phyloP scores from a whole-genome alignment of 495 filamentous ascomycete species.

The Lophium mytilinum region DNA sequence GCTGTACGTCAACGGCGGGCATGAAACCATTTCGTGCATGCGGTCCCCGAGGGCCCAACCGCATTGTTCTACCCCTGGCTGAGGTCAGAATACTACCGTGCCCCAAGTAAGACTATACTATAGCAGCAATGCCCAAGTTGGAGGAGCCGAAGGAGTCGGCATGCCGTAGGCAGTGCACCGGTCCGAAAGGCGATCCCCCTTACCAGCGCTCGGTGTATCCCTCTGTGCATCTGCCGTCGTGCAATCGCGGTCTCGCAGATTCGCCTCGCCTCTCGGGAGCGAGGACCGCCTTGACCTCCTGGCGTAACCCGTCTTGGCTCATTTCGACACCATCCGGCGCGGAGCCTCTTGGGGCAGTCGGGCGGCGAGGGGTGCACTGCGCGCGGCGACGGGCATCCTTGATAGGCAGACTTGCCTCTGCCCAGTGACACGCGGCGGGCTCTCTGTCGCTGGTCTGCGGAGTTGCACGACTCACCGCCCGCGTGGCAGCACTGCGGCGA shows the following conservation, averaged over 20 bases:
- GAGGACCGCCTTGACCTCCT: too few relatives aligned
- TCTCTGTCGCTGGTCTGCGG: neutral
- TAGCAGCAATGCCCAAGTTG: too few relatives aligned
- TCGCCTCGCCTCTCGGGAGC: neutral
- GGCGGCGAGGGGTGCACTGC: neutral
- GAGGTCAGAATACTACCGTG: too few relatives aligned
- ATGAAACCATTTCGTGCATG: too few relatives aligned
- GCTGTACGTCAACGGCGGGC: too few relatives aligned
- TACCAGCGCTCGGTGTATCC: too few relatives aligned
- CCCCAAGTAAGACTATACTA: too few relatives aligned
- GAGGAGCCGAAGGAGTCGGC: too few relatives aligned
- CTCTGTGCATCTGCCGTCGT: too few relatives aligned
- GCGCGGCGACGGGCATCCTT: neutral
- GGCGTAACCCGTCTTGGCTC: neutral
- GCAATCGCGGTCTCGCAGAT: neutral
- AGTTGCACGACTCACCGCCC: neutral
- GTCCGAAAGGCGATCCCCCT: neutral
- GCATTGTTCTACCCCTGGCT: too few relatives aligned
- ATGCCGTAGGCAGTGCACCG: too few relatives aligned
- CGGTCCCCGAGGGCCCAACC: too few relatives aligned
- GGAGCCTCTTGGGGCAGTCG: neutral
- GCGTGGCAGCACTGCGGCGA: neutral
- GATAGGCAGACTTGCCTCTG: neutral
- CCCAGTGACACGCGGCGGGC: neutral
- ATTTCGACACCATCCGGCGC: neutral